Conservation (phyloP, 176 grass and related monocot species). For the Chloris gayana region DNA sequence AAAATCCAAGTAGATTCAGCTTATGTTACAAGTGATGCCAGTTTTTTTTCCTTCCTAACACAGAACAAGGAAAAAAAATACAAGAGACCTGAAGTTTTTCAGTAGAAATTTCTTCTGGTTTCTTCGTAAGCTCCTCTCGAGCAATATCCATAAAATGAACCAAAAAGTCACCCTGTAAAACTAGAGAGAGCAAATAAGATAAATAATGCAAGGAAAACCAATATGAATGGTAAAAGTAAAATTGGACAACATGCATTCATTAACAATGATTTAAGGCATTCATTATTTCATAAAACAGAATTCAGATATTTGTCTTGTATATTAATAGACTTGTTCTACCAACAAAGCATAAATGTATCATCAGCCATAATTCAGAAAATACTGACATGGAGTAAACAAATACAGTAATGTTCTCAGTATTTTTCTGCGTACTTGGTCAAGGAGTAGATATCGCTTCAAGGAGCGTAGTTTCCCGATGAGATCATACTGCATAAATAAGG, state of each 20-base stretch:
- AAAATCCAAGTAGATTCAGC: slow-evolving; percentile 26
- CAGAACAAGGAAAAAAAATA: slow-evolving; percentile 20
- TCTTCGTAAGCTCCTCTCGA: slow-evolving; percentile 90
- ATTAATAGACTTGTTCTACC: slow-evolving; percentile 15
- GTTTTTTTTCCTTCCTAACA: neutral
- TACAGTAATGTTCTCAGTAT: slow-evolving; percentile 10
- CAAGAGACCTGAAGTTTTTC: slow-evolving; percentile 89
- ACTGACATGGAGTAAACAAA: slow-evolving; percentile 21
- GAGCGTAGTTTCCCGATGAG: slow-evolving; percentile 89
- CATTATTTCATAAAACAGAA: slow-evolving; percentile 14
- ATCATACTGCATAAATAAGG: slow-evolving; percentile 61
- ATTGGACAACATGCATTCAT: slow-evolving; percentile 12
- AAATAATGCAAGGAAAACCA: slow-evolving; percentile 38
- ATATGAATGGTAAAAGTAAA: slow-evolving; percentile 26
- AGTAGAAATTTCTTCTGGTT: slow-evolving; percentile 85
- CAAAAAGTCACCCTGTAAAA: slow-evolving; percentile 95
- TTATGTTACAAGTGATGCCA: slow-evolving; percentile 16
- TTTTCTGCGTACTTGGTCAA: slow-evolving; percentile 76
- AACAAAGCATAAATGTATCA: slow-evolving; percentile 3
- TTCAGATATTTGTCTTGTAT: slow-evolving; percentile 4
- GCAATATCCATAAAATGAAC: slow-evolving; percentile 99
- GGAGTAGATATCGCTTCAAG: slow-evolving; percentile 93
- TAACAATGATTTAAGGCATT: neutral
- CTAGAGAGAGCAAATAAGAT: slow-evolving; percentile 35
- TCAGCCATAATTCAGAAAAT: neutral